Base-by-base conservation (phyloP, 1,284 basidiomycete genomes). In the Violaceomyces palustris region DNA sequence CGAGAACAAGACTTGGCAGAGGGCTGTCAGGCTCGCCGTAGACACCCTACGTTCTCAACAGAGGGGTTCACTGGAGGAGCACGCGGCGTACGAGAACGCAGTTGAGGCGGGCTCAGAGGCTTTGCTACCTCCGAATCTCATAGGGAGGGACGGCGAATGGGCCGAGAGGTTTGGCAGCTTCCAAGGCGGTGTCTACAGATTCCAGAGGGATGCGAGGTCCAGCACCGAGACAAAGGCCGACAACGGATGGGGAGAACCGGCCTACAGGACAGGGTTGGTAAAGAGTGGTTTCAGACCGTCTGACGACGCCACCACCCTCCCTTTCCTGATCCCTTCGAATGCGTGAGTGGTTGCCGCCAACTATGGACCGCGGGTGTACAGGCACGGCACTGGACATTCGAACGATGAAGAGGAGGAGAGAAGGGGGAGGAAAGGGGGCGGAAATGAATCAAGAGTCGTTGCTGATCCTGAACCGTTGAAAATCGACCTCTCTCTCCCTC, bases 251-350 rank as follows among this genome's bases (percentile, higher is more conserved):
- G 64, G 64, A 15, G 64, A 67, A 22, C 53, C 51, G 1, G 52
- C 46, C 0, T 10, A n/a, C 11, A 34, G 34, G 21, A 56, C 39
- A 11, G 64, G 64, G 2, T 14, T 67, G n/a, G 58, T 67, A 28
- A 67, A 67, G 35, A 39, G 34, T 8, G 64, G 46, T 9, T 67
- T 67, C 45, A 42, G 64, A 1, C 64, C 64, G 0, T 43, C 39
- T 4, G 64, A 67, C 26, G 64, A 67, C 29, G 57, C 64, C 1
- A 67, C 64, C 1, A 58, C 50, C 6, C 47, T 67, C 21, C 64
- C 61, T 3, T 39, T 45, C 28, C 33, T 67, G 17, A 63, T 67
- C 31, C 64, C 64, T 1, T 35, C 51, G 2, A 66, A 67, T 23
- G 61, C 64, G 3, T 54, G 32, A 37, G 26, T 40, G 12, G 34